Evolutionary conservation across 176 grass and related monocot genomes (phyloP), one percentile per base, ranked within the genome.

Genomic region (Rhynchospora pubera): DNA sequence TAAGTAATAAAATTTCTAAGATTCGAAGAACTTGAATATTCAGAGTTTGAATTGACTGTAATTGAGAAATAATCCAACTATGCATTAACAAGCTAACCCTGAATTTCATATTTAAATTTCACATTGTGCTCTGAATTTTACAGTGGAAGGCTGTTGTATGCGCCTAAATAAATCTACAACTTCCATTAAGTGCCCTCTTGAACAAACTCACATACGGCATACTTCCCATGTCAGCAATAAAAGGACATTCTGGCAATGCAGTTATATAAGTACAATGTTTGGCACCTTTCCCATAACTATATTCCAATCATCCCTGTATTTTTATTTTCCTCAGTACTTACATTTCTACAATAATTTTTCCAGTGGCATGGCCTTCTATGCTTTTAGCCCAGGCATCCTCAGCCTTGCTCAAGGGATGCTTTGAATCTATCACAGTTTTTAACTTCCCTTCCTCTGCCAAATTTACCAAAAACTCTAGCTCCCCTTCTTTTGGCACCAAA

Each of bases 301-400:
- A 60, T 64, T 46, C 45, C 22, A 24, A 3, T 24, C 11, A 39
- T 28, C 52, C 6, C 83, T 63, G 34, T 0, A 84, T 46, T 63
- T 75, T 50, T 52, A 74, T 5, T 89, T 65, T 78, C 21, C 63
- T 79, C 4, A 53, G 45, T 10, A 56, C 68, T 73, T 70, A 86
- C 32, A 86, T 94, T 56, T 97, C 94, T 6, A 94, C 88, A 22
- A 94, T 64, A 80, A 97, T 89, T 85, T 97, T 97, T 39, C 90
- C 91, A 1, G 89, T 90, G 69, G 94, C 94, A 22, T 92, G 94
- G 0, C 91, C 94, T 6, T 84, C 86, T 0, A 89, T 89, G 86
- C 91, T 94, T 84, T 92, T 97, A 0, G 88, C 83, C 94, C 94
- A 97, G 0, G 88, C 94, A 50, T 90, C 89, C 79, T 84, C 79